Percentiles rank a stretch among this genome's conserved stretches.
phyloP scores from a whole-genome alignment of 352 stramenopile species.

The Peronospora tabacina region DNA sequence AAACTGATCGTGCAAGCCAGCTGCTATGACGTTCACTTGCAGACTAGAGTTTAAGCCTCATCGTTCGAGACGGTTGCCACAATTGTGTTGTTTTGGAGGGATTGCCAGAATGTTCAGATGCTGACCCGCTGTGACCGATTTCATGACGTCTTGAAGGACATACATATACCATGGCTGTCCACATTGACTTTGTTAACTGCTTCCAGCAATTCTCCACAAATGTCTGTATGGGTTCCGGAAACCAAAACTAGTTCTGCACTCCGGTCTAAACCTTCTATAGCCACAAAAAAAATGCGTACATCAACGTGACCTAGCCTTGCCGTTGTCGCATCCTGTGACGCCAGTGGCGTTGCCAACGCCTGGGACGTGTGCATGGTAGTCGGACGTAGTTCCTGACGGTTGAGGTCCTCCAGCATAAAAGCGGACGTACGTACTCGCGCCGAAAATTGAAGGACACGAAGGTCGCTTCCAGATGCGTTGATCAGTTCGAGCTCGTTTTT shows the following conservation, averaged over 20 bases:
- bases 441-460: conserved; percentile 87
- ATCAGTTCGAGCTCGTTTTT: conserved; percentile 20
- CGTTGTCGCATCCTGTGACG: conserved; percentile 88
- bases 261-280: conserved; percentile 90
- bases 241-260: conserved; percentile 93
- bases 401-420: conserved; percentile 32
- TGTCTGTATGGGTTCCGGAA: conserved; percentile 88
- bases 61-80: conserved; percentile 91
- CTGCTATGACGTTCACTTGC: conserved; percentile 88
- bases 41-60: conserved; percentile 92
- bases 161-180: conserved; percentile 8
- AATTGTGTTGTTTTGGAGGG: conserved; percentile 88
- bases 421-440: conserved; percentile 51
- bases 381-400: conserved; percentile 53
- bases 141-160: too few species aligned
- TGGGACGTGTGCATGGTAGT: conserved; percentile 94
- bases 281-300: conserved; percentile 89
- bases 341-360: conserved; percentile 91
- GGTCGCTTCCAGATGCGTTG: conserved; percentile 86
- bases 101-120: conserved; percentile 89
- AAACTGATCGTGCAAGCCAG: conserved; percentile 88
- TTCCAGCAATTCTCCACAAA: conserved; percentile 92
- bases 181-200: conserved; percentile 93
- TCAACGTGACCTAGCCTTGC: conserved; percentile 83
- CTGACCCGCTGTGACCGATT: conserved; percentile 89